Percentiles rank a stretch among this genome's conserved stretches.
phyloP scores from a whole-genome alignment of 1,284 basidiomycete genomes.

The Ceratobasidium sp. region DNA sequence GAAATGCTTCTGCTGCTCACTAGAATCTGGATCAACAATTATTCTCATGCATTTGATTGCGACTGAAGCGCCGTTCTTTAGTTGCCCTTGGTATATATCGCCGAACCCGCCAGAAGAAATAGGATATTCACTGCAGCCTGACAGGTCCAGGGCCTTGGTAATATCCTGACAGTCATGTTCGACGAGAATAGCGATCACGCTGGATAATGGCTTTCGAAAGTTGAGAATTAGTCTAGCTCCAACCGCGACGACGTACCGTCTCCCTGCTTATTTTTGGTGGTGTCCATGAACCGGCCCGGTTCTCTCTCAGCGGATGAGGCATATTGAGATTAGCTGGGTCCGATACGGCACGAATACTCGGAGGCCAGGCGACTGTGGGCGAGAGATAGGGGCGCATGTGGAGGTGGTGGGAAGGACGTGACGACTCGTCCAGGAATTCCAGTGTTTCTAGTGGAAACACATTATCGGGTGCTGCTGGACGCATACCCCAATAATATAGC shows the following conservation, averaged over 20 bases:
- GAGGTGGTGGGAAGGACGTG: too few relatives aligned
- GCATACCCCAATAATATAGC: too few relatives aligned
- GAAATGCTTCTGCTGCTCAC: background rate
- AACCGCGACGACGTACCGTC: background rate
- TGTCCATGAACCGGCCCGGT: background rate
- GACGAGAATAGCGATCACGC: background rate
- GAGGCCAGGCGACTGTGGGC: too few relatives aligned
- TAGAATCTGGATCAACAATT: background rate
- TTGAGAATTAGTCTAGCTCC: background rate
- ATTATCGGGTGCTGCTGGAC: too few relatives aligned
- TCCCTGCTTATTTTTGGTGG: background rate
- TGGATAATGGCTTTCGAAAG: background rate
- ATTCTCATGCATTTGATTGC: slow-evolving; percentile 5
- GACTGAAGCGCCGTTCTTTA: background rate
- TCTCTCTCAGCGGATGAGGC: background rate
- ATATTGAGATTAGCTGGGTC: too few relatives aligned
- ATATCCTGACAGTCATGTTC: slow-evolving; percentile 6
- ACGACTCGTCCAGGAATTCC: too few relatives aligned
- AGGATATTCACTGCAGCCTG: background rate
- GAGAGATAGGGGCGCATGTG: too few relatives aligned
- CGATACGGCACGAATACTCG: too few relatives aligned
- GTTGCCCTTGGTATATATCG: slow-evolving; percentile 14
- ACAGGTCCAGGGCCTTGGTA: background rate
- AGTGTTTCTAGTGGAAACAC: too few relatives aligned
- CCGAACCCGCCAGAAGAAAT: slow-evolving; percentile 8